These are phyloP conservation scores for Mycena capillaripes DNA, from an alignment of 768 basidiomycete genomes.

Conservation along the genomic window DNA sequence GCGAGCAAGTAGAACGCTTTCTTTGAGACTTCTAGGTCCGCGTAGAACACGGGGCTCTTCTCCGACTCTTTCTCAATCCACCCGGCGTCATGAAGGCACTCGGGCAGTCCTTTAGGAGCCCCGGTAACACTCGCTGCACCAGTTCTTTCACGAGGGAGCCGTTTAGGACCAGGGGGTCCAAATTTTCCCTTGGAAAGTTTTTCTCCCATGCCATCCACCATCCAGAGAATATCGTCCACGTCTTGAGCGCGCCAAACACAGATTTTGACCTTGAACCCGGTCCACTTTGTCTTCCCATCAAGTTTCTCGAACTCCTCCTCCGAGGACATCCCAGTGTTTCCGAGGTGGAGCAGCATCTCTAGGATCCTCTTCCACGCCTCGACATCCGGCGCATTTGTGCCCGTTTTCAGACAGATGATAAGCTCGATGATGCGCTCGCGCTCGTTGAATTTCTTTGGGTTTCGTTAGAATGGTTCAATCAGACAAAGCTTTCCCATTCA, in stretches of 20 bases:
- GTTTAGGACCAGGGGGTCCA: neutral
- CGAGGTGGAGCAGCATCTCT: neutral
- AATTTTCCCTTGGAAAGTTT: neutral
- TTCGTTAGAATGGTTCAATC: neutral
- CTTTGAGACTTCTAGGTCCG: neutral
- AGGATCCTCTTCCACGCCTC: slow-evolving; percentile 7
- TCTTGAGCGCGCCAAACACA: neutral
- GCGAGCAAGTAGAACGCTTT: neutral
- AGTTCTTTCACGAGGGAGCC: neutral
- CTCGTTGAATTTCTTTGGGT: neutral
- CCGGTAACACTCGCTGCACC: neutral
- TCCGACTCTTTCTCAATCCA: neutral
- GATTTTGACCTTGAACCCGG: neutral
- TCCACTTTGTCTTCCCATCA: neutral
- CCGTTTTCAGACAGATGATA: neutral
- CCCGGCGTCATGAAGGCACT: neutral
- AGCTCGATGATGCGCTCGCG: neutral
- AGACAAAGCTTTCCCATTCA: neutral
- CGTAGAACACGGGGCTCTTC: neutral
- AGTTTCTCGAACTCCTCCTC: neutral
- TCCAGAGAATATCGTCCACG: neutral
- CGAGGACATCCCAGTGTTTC: slow-evolving; percentile 4
- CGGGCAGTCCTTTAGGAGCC: neutral
- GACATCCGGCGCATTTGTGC: neutral
- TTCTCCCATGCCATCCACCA: neutral